Evolutionary conservation across 2,329 filamentous ascomycete genomes (phyloP), one percentile per base, ranked within the genome.

Genomic region (Penicillium griseofulvum): DNA sequence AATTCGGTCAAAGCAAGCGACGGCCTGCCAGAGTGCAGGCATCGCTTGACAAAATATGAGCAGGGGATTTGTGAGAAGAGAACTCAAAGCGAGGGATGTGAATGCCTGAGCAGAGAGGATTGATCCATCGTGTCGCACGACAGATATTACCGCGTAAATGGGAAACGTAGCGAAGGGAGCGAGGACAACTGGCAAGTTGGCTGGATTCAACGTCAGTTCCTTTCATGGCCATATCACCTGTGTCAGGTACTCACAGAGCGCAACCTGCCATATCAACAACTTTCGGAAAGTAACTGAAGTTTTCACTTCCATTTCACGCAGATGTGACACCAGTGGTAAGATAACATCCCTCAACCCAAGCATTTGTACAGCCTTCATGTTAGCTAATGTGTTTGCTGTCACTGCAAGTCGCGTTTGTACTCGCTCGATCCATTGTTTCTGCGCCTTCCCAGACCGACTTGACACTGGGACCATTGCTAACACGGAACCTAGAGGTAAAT

Each of bases 311-410:
- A 49, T 24, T 29, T 44, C 48, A 16, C 56, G 39, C 28, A 54
- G 52, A 12, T 29, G 26, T 17, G 59, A 55, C 14, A 64, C 42
- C 2, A 61, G 46, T 2, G 44, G 26, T 12, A 54, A 43, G 17
- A 62, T 47, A 7, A 52, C 19, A 24, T 69, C 60, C 14, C 61
- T 68, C 1, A 78, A 57, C 0, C 76, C 76, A 0, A 72, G 68
- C 11, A 75, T 67, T 51, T 76, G 77, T 44, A 78, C 62, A 22
- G 65, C 68, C 54, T 77, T 77, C 62, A 79, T 76, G 36, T 66
- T 67, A 0, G 66, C 68, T 0, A 79, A 62, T 12, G 75, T 71
- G 24, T 69, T 70, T 8, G 71, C 61, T 0, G 74, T 79, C 22
- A 71, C 65, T 6, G 67, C 70, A 7, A 80, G 69, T 2, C 77